Base-by-base conservation (phyloP, 305 asterid genomes). In the Solanum hybrid region DNA sequence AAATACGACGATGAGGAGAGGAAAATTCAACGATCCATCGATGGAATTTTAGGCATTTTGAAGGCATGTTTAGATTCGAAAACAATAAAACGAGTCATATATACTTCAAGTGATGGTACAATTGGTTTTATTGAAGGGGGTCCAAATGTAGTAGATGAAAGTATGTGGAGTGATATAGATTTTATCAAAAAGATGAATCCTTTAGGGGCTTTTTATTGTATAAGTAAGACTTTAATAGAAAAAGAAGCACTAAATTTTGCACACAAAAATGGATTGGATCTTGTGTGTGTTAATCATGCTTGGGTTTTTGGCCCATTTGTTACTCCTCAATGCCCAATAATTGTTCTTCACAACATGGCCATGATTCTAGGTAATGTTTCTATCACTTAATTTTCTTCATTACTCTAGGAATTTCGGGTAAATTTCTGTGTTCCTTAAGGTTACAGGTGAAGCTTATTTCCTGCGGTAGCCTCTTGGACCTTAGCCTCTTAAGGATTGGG, bases 51-150 rank as follows among this genome's bases (percentile, higher is more conserved):
- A 34, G 46, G 84, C 16, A 78, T 78, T 78, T 34, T 78, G 29
- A 78, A 78, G 51, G 84, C 10, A 10, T 95, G 97, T 89, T 88
- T 91, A 1, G 92, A 92, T 10, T 92, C 94, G 0, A 89, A 93
- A 85, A 95, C 98, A 0, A 95, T 96, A 17, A 92, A 92, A 38
- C 88, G 95, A 87, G 97, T 96, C 3, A 91, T 95, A 20, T 93
- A 90, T 87, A 96, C 99, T 4, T 92, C 97, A 4, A 95, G 97
- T 90, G 79, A 91, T 26, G 81, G 94, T 6, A 31, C 95, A 0
- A 91, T 89, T 26, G n/a, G 60, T 8, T 89, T 89, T 34, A 86
- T 84, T 87, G 87, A 46, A 20, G 14, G 8, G 29, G 8, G 46
- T 20, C 6, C 88, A 1, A 14, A 86, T 20, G 5, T 78, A n/a